These are phyloP conservation scores for Ormosia emarginata DNA, from an alignment of 306 rosid genomes.

Conservation along the genomic window DNA sequence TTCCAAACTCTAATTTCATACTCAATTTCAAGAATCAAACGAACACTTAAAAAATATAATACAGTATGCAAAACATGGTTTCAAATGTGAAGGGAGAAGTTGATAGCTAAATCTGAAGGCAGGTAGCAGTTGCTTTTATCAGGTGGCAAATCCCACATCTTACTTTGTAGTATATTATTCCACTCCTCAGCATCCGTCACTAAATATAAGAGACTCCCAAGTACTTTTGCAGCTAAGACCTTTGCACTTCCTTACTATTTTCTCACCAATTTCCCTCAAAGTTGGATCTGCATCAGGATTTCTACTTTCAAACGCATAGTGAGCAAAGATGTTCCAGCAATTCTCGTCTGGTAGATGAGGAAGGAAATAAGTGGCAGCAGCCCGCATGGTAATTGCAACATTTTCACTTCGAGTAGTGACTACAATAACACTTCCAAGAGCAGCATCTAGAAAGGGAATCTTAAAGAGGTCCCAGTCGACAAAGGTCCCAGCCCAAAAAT, in stretches of 20 bases:
- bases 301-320: not conserved
- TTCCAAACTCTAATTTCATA: too few species aligned
- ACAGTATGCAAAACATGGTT: conserved; percentile 12
- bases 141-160: not conserved
- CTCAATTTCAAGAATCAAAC: too few species aligned
- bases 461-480: not conserved
- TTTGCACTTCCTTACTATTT: not conserved
- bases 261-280: not conserved
- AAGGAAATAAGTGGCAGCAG: not conserved
- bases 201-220: not conserved
- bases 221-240: not conserved
- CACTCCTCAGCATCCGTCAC: not conserved
- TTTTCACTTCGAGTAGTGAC: not conserved
- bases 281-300: not conserved
- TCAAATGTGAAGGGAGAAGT: not conserved
- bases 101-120: not conserved
- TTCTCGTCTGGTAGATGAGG: not conserved
- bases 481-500: not conserved
- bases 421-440: not conserved
- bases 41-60: conserved; percentile 16
- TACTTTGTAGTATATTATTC: not conserved
- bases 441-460: not conserved
- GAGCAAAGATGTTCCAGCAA: not conserved
- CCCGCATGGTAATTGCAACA: not conserved
- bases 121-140: not conserved